phyloP scores from a whole-genome alignment of 2,329 filamentous ascomycete genomes.

The Penicillium rolfsii region DNA sequence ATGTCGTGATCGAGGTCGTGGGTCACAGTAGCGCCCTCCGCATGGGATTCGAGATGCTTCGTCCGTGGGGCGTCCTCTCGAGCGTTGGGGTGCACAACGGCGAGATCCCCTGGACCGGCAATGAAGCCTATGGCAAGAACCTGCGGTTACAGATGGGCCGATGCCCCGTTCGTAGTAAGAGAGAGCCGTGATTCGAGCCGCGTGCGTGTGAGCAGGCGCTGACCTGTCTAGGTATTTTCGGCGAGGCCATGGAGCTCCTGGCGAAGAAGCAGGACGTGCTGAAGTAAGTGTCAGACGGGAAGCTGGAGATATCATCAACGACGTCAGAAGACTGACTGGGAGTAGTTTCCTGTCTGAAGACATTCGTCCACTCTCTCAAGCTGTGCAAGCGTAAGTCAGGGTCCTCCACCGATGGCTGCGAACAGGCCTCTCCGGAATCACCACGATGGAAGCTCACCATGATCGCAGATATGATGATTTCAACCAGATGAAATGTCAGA shows the following conservation, averaged over 20 bases:
- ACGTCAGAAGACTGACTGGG: conserved; percentile 21
- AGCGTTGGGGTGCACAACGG: conserved; percentile 75
- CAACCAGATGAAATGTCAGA: conserved; percentile 68
- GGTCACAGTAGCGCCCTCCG: conserved; percentile 68
- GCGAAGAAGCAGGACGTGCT: conserved; percentile 66
- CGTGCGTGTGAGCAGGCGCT: not conserved
- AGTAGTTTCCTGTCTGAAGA: conserved; percentile 73
- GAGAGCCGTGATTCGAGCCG: not conserved
- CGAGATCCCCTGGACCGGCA: conserved; percentile 68
- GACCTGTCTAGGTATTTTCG: conserved; percentile 56
- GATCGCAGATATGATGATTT: conserved; percentile 64
- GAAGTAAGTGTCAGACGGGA: conserved; percentile 52
- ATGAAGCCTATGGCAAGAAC: conserved; percentile 69
- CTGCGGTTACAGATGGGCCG: conserved; percentile 72
- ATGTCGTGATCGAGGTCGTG: conserved; percentile 79
- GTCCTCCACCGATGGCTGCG: not conserved
- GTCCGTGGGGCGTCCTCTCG: conserved; percentile 71
- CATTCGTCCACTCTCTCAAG: conserved; percentile 68
- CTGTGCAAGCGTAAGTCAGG: conserved; percentile 54
- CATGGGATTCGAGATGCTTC: conserved; percentile 71
- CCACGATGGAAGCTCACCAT: not conserved
- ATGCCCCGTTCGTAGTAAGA: conserved; percentile 62
- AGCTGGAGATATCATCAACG: too few relatives aligned
- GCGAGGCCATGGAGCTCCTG: conserved; percentile 64
- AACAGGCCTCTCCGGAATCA: too few relatives aligned